Conservation (phyloP, 768 basidiomycete species). For the Russula sp. region DNA sequence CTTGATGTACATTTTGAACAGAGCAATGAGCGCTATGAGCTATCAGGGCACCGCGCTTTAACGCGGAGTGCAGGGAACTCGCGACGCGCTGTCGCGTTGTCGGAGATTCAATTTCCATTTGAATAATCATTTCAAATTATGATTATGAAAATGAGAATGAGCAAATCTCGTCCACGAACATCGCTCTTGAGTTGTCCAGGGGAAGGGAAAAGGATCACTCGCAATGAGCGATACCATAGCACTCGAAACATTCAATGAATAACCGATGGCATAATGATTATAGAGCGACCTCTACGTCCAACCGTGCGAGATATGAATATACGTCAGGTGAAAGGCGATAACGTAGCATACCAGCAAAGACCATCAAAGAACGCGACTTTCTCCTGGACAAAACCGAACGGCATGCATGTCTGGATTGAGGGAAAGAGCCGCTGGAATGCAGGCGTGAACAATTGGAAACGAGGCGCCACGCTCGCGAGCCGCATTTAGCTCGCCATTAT, state of each 20-base stretch:
- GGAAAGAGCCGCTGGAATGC: conserved; percentile 60
- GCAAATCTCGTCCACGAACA: too few relatives aligned
- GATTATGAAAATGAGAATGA: too few relatives aligned
- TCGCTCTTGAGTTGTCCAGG: too few relatives aligned
- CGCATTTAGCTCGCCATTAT: conserved; percentile 90
- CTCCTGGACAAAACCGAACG: conserved; percentile 32
- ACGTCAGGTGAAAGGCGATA: conserved; percentile 89
- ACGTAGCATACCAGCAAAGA: conserved; percentile 81
- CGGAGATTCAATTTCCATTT: conserved; percentile 14
- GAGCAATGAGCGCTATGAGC: too few relatives aligned
- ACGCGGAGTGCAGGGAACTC: not conserved
- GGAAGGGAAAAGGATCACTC: too few relatives aligned
- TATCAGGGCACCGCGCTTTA: not conserved
- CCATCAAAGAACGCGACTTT: conserved; percentile 80
- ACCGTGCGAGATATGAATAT: conserved; percentile 76
- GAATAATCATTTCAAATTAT: too few relatives aligned
- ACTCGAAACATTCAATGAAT: not conserved
- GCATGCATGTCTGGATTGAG: conserved; percentile 48
- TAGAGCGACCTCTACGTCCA: conserved; percentile 82
- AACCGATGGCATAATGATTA: conserved; percentile 26
- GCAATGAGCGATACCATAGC: not conserved
- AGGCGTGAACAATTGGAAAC: conserved; percentile 66
- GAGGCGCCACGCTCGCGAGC: conserved; percentile 64
- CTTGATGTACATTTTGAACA: conserved; percentile 64
- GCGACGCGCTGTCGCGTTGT: conserved; percentile 13